These are phyloP conservation scores for Colletotrichum tabaci DNA, from an alignment of 2,329 filamentous ascomycete species.

Conservation along the genomic window DNA sequence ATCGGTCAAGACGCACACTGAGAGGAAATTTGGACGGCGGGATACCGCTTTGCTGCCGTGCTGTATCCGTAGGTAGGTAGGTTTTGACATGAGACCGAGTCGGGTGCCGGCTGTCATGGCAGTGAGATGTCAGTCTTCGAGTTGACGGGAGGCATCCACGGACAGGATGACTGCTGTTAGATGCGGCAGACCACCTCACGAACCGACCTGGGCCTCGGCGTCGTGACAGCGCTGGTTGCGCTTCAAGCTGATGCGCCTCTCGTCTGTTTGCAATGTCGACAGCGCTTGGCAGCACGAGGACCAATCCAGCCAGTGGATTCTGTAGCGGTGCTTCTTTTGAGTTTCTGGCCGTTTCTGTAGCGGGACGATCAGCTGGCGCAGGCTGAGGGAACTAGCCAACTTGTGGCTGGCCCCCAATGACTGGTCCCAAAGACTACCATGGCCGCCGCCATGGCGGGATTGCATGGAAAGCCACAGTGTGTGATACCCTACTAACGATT, in stretches of 20 bases:
- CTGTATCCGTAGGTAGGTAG: background rate
- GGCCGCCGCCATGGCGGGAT: background rate
- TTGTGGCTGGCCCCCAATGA: background rate
- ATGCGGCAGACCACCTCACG: constrained; percentile 14
- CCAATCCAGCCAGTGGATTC: background rate
- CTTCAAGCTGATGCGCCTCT: background rate
- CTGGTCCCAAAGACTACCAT: background rate
- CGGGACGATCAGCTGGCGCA: constrained; percentile 19
- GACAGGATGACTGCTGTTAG: constrained; percentile 3
- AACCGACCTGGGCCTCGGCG: background rate
- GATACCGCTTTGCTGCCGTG: background rate
- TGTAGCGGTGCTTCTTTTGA: constrained; percentile 3
- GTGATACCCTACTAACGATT: constrained; percentile 1
- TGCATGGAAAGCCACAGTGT: background rate
- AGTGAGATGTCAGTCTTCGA: background rate
- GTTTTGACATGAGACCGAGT: background rate
- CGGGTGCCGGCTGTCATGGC: background rate
- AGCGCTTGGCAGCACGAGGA: constrained; percentile 17
- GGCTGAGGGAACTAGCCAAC: background rate
- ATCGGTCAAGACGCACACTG: constrained; percentile 10
- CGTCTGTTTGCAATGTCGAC: constrained; percentile 23
- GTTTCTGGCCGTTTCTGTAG: constrained; percentile 32
- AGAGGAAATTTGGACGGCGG: background rate
- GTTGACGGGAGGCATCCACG: background rate
- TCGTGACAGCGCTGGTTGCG: background rate